Evolutionary conservation across 257 asterid genomes (phyloP).

Genomic region (Gentiana macrophylla): DNA sequence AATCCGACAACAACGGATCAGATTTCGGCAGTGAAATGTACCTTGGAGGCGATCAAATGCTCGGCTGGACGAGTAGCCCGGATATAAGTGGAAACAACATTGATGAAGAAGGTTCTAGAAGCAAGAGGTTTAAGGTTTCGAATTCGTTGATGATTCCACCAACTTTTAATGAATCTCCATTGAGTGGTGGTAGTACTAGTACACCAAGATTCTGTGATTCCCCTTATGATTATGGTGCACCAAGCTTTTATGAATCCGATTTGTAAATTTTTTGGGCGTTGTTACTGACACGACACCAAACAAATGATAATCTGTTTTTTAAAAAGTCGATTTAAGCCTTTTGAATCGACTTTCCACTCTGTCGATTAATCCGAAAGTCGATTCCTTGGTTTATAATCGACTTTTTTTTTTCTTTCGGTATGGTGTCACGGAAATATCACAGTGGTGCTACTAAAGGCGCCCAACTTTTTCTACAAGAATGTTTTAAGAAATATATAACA

Average conservation of each 20-base stretch:
- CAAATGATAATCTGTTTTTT: no score
- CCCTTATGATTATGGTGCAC: not conserved
- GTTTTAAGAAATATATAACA: no score
- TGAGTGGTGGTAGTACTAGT: not conserved
- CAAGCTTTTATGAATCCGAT: slow-evolving; percentile 9
- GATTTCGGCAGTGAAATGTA: slow-evolving; percentile 32
- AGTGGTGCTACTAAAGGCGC: no score
- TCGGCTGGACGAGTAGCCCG: slow-evolving; percentile 67
- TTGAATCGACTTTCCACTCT: not conserved
- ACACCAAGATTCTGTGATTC: slow-evolving; percentile 9
- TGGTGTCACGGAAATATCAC: no score
- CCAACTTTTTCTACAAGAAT: no score
- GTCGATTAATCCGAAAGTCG: not conserved
- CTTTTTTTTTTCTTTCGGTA: not conserved
- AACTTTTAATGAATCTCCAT: slow-evolving; percentile 32
- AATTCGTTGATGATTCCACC: slow-evolving; percentile 77
- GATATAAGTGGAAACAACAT: slow-evolving; percentile 19
- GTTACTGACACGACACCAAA: no score
- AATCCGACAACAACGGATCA: slow-evolving; percentile 52
- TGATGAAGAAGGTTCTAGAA: slow-evolving; percentile 33
- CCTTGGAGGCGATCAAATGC: slow-evolving; percentile 31
- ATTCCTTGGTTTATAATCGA: not conserved
- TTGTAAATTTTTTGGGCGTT: no score
- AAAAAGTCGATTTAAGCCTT: no score
- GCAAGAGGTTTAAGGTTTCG: slow-evolving; percentile 77